Conservation (phyloP, 2,329 filamentous ascomycete genomes). For the Paramyrothecium roridum region DNA sequence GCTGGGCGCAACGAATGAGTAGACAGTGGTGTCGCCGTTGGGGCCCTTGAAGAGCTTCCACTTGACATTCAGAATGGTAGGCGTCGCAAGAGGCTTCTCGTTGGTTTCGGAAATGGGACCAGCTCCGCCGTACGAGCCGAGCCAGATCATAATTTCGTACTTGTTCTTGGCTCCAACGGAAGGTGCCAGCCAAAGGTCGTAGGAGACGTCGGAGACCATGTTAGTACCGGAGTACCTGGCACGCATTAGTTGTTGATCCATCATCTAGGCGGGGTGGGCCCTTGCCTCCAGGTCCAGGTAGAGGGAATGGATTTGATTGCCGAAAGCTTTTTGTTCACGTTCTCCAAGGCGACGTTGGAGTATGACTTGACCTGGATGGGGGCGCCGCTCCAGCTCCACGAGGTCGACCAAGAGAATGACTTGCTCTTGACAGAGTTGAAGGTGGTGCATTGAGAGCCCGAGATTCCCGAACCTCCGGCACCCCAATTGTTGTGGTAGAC, state of each 20-base stretch:
- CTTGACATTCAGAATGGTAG: constrained; percentile 47
- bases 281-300: constrained; percentile 24
- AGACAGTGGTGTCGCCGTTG: constrained; percentile 59
- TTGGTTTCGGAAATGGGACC: constrained; percentile 43
- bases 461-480: constrained; percentile 21
- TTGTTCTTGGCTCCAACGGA: constrained; percentile 38
- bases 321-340: constrained; percentile 29
- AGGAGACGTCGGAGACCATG: constrained; percentile 53
- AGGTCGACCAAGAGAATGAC: constrained; percentile 36
- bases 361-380: constrained; percentile 39
- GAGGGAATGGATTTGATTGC: constrained; percentile 30
- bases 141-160: constrained; percentile 67
- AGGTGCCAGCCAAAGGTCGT: constrained; percentile 56
- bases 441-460: constrained; percentile 38
- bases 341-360: constrained; percentile 37
- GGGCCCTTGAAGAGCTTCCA: constrained; percentile 60
- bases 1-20: constrained; percentile 44
- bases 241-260: not conserved
- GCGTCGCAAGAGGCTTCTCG: constrained; percentile 25
- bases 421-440: constrained; percentile 29
- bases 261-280: not conserved
- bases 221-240: constrained; percentile 13
- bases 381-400: constrained; percentile 38
- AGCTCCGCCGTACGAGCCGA: constrained; percentile 54
- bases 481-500: constrained; percentile 55